Percentiles rank a stretch among this genome's conserved stretches.
Conservation (phyloP, 2,329 filamentous ascomycete genomes). For the Neonectria hederae region DNA sequence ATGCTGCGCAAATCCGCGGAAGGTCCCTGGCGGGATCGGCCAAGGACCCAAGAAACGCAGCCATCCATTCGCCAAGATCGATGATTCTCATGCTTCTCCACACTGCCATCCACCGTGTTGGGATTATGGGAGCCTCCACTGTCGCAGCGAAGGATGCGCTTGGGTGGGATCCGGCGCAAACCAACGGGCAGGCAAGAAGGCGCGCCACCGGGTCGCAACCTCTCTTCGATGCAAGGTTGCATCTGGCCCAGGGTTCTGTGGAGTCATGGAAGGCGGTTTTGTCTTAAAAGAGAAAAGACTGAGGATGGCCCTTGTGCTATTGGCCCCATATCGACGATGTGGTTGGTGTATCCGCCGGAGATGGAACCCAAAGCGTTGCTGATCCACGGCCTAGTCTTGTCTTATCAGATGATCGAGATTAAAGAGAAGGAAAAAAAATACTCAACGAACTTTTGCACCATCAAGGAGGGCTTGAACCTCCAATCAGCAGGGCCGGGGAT, state of each 20-base stretch:
- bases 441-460: neutral
- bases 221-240: constrained; percentile 6
- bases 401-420: constrained; percentile 22
- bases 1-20: too few relatives aligned
- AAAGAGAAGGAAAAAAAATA: neutral
- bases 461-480: neutral
- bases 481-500: neutral
- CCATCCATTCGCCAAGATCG: neutral
- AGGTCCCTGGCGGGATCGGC: neutral
- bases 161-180: neutral
- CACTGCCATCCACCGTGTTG: neutral
- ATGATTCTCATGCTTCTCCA: neutral
- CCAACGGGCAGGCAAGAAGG: neutral
- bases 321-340: neutral
- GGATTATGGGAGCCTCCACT: neutral
- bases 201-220: constrained; percentile 3
- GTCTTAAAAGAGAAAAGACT: neutral
- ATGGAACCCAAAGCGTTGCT: constrained; percentile 9
- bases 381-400: constrained; percentile 6
- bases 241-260: constrained; percentile 7
- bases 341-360: neutral
- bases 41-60: neutral
- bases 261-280: neutral
- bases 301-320: neutral
- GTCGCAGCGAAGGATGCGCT: neutral